phyloP scores from a whole-genome alignment of 2,329 filamentous ascomycete species.

The Fusarium mangiferae region DNA sequence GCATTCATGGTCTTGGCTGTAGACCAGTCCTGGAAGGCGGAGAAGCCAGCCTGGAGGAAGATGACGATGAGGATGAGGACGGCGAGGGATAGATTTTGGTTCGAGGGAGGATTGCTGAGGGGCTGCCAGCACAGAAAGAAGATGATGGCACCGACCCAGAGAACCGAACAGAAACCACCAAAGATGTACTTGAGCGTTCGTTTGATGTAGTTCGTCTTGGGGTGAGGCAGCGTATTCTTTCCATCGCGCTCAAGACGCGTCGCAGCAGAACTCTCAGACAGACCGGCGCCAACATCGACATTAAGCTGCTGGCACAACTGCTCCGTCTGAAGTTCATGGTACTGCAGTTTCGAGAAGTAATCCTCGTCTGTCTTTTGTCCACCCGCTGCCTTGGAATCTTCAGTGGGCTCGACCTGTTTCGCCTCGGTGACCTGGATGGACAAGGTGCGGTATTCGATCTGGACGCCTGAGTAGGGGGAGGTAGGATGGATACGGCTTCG shows the following conservation, averaged over 20 bases:
- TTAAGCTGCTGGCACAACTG: conserved; percentile 54
- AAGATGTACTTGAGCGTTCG: conserved; percentile 56
- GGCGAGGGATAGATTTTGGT: conserved; percentile 57
- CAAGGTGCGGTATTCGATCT: conserved; percentile 54
- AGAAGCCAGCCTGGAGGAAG: conserved; percentile 57
- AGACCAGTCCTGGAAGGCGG: conserved; percentile 60
- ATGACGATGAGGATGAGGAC: conserved; percentile 60
- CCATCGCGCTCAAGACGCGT: conserved; percentile 53
- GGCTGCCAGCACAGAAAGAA: conserved; percentile 61
- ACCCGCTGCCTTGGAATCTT: conserved; percentile 38
- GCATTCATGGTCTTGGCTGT: conserved; percentile 59
- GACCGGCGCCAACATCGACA: conserved; percentile 48
- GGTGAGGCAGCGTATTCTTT: conserved; percentile 53
- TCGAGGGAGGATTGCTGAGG: conserved; percentile 56
- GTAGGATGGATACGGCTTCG: conserved; percentile 44
- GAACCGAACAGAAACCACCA: conserved; percentile 59
- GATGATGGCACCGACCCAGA: conserved; percentile 59
- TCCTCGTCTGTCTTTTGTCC: conserved; percentile 51
- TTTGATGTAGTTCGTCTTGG: conserved; percentile 56
- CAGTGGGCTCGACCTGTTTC: conserved; percentile 41
- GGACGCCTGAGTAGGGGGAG: conserved; percentile 50
- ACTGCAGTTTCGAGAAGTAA: conserved; percentile 55
- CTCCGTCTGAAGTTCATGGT: conserved; percentile 49
- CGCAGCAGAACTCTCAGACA: conserved; percentile 49
- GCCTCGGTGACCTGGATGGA: conserved; percentile 54